A percentile compares a stretch with the other conserved stretches of the same genome.
These are phyloP conservation scores for Penicillium coffeae DNA, from an alignment of 495 filamentous ascomycete species.

Conservation along the genomic window DNA sequence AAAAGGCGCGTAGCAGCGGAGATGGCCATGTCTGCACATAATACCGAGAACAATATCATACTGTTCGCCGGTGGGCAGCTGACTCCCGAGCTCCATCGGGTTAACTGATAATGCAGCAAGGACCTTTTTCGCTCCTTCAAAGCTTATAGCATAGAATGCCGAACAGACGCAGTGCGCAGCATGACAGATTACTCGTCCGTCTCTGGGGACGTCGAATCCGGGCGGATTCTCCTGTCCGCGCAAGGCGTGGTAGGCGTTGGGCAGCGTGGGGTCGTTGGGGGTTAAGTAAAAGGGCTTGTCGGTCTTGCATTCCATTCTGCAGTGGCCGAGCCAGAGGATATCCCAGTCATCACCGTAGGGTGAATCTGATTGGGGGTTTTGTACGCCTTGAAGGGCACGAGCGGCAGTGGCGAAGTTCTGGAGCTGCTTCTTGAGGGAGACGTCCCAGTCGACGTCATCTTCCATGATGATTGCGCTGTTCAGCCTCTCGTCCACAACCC, in stretches of 20 bases:
- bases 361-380: background rate
- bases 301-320: conserved; percentile 26
- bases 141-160: conserved; percentile 46
- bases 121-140: conserved; percentile 45
- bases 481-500: background rate
- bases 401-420: conserved; percentile 32
- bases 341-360: conserved; percentile 55
- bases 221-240: background rate
- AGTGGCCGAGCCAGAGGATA: conserved; percentile 52
- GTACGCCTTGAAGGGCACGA: conserved; percentile 11
- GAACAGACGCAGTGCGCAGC: conserved; percentile 5
- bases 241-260: background rate
- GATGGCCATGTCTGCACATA: conserved; percentile 6
- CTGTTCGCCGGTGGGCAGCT: background rate
- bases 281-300: conserved; percentile 13
- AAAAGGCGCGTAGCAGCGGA: conserved; percentile 12
- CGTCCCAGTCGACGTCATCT: conserved; percentile 53
- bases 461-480: conserved; percentile 44
- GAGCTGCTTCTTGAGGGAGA: conserved; percentile 42
- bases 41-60: conserved; percentile 8
- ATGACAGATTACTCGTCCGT: conserved; percentile 6
- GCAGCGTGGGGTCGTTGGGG: conserved; percentile 11
- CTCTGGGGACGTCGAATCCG: background rate
- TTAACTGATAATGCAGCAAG: conserved; percentile 23
- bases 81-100: conserved; percentile 1